Percentiles rank a stretch among this genome's conserved stretches.
Conservation (phyloP, 805 yeast genomes). For the Pichia nakasei region DNA sequence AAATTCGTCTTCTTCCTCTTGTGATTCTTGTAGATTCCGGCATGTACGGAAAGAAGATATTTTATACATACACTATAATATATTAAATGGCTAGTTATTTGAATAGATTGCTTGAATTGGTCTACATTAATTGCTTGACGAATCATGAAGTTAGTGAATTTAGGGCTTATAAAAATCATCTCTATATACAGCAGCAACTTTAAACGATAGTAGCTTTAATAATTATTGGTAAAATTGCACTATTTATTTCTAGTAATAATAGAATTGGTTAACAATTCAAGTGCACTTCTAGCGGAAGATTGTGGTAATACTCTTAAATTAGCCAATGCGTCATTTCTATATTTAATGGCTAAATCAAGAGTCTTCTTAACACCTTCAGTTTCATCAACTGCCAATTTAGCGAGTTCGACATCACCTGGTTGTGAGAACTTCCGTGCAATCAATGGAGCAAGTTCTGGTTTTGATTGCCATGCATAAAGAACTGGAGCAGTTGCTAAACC, state of each 20-base stretch:
- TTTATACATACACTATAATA: no score
- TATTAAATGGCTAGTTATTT: no score
- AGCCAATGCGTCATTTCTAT: constrained; percentile 64
- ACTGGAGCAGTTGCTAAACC: constrained; percentile 98
- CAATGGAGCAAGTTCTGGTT: constrained; percentile 75
- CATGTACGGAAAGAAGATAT: no score
- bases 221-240: background rate
- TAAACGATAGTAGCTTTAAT: no score
- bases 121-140: no score
- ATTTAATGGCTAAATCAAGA: constrained; percentile 63
- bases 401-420: constrained; percentile 79
- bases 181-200: no score
- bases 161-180: no score
- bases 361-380: constrained; percentile 74
- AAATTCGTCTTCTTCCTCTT: no score
- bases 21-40: no score
- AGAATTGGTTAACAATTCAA: constrained; percentile 75
- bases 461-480: constrained; percentile 84
- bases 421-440: constrained; percentile 75
- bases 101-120: no score
- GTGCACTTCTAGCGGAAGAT: constrained; percentile 81
- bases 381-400: constrained; percentile 62
- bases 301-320: constrained; percentile 74
- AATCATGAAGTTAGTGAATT: no score
- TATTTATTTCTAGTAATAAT: constrained; percentile 73